phyloP scores from a whole-genome alignment of 2,329 filamentous ascomycete species.

The Pyrenochaeta sp. region DNA sequence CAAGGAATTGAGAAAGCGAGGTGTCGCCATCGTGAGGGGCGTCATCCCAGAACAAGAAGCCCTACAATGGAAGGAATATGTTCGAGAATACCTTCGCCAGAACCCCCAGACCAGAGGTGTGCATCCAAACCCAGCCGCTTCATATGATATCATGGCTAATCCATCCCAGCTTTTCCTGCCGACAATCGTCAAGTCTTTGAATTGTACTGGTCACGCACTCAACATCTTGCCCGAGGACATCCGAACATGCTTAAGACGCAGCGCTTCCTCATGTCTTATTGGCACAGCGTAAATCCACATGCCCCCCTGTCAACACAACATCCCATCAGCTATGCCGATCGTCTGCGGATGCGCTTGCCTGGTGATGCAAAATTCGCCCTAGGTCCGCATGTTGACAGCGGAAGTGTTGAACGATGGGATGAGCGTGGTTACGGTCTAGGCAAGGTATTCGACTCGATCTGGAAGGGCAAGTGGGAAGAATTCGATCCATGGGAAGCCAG shows the following conservation, averaged over 20 bases:
- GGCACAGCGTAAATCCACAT: conserved; percentile 54
- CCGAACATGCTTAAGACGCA: conserved; percentile 57
- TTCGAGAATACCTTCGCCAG: conserved; percentile 54
- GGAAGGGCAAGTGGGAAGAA: conserved; percentile 77
- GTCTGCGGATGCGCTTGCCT: conserved; percentile 62
- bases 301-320: conserved; percentile 54
- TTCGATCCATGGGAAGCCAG: conserved; percentile 85
- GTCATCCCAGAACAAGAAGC: conserved; percentile 55
- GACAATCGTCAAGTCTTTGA: conserved; percentile 60
- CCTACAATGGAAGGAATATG: conserved; percentile 53
- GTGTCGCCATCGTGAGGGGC: conserved; percentile 57
- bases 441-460: conserved; percentile 75
- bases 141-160: conserved; percentile 10
- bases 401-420: conserved; percentile 60
- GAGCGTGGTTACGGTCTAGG: conserved; percentile 68
- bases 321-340: conserved; percentile 58
- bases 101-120: conserved; percentile 56
- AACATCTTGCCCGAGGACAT: conserved; percentile 57
- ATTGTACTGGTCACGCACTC: conserved; percentile 58
- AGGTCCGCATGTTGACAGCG: conserved; percentile 65
- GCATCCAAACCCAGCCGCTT: background rate
- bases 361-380: conserved; percentile 60
- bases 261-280: conserved; percentile 58
- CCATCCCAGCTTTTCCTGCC: conserved; percentile 52
- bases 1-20: conserved; percentile 64